phyloP scores from a whole-genome alignment of 192 early-diverging fungal genomes.

The Coemansia sp. region DNA sequence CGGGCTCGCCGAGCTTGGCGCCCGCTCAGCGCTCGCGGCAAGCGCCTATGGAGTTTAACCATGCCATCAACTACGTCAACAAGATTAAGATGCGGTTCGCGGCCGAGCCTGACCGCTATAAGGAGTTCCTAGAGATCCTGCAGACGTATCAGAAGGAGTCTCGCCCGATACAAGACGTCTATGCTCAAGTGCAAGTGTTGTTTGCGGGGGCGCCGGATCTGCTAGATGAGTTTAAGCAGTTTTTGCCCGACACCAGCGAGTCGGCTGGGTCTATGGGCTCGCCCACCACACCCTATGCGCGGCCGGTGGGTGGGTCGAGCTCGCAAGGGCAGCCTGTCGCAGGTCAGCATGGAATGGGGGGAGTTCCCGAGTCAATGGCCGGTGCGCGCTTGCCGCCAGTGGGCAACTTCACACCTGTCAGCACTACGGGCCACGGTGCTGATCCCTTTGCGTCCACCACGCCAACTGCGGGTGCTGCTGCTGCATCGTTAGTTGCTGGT shows the following conservation, averaged over 20 bases:
- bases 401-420: constrained; percentile 58
- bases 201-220: constrained; percentile 87
- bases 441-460: constrained; percentile 31
- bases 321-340: constrained; percentile 12
- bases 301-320: constrained; percentile 13
- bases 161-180: constrained; percentile 96
- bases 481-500: constrained; percentile 1
- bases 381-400: constrained; percentile 58
- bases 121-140: constrained; percentile 95
- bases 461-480: background rate
- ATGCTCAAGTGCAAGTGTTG: constrained; percentile 87
- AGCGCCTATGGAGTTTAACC: constrained; percentile 92
- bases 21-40: constrained; percentile 53
- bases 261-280: constrained; percentile 38
- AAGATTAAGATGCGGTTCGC: constrained; percentile 98
- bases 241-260: constrained; percentile 86
- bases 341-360: constrained; percentile 20
- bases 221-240: constrained; percentile 97
- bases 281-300: constrained; percentile 29
- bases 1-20: constrained; percentile 34
- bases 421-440: constrained; percentile 11
- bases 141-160: constrained; percentile 97
- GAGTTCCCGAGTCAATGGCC: constrained; percentile 20
- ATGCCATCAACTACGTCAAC: constrained; percentile 99
- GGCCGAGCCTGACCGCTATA: constrained; percentile 92